These are phyloP conservation scores for Penicillium sp. DNA, from an alignment of 2,329 filamentous ascomycete species.

Conservation along the genomic window DNA sequence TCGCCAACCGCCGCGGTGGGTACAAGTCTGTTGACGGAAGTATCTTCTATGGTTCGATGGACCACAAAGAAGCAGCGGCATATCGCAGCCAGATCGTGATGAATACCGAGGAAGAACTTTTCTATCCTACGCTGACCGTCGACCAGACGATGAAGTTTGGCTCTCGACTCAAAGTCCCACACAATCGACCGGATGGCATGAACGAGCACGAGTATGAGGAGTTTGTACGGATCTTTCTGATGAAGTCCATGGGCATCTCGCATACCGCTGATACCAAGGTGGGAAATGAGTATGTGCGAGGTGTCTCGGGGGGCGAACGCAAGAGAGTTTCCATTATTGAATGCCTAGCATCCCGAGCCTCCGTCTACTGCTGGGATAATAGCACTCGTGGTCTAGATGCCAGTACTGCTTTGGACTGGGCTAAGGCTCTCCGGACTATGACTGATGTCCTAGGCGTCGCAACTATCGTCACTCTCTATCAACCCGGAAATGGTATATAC, in stretches of 20 bases:
- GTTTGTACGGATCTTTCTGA: constrained; percentile 3
- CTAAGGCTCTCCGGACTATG: constrained; percentile 10
- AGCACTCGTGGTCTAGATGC: constrained; percentile 10
- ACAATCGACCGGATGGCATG: constrained; percentile 66
- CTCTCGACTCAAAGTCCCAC: constrained; percentile 64
- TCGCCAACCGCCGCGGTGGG: no score
- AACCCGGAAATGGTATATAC: constrained; percentile 14
- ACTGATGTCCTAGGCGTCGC: constrained; percentile 9
- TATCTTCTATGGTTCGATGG: constrained; percentile 54
- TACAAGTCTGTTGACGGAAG: constrained; percentile 55
- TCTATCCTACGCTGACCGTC: constrained; percentile 52
- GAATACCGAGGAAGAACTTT: constrained; percentile 54
- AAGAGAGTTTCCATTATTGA: constrained; percentile 15
- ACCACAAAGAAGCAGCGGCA: constrained; percentile 40
- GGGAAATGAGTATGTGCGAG: constrained; percentile 13
- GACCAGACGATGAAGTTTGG: constrained; percentile 57
- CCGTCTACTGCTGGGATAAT: constrained; percentile 12
- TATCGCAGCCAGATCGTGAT: constrained; percentile 59
- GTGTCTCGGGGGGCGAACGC: constrained; percentile 13
- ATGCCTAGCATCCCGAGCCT: constrained; percentile 6
- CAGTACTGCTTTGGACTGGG: constrained; percentile 10
- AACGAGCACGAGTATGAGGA: constrained; percentile 50
- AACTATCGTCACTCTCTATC: constrained; percentile 10
- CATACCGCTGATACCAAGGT: constrained; percentile 12
- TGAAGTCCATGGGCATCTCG: constrained; percentile 9